Evolutionary conservation across 495 filamentous ascomycete genomes (phyloP).

Genomic region (Penicillium nucicola): DNA sequence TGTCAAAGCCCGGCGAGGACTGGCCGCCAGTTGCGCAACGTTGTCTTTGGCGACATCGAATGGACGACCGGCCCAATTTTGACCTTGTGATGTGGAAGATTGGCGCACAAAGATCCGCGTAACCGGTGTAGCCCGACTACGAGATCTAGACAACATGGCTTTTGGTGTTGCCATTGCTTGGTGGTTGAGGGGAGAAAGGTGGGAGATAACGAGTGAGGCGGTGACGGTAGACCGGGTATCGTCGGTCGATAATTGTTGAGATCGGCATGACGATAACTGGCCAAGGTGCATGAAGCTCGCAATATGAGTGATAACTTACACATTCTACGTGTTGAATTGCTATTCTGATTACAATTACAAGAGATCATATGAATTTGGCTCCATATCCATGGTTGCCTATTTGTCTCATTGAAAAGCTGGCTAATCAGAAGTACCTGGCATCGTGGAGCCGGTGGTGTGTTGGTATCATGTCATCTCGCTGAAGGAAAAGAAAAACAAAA

Average conservation of each 20-base stretch:
- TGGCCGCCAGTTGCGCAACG: constrained; percentile 72
- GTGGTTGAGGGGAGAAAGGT: neutral
- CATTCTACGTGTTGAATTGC: neutral
- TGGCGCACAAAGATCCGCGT: constrained; percentile 2
- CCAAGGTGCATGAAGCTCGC: too few relatives aligned
- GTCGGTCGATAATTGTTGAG: neutral
- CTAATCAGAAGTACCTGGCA: constrained; percentile 5
- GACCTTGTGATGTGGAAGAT: constrained; percentile 15
- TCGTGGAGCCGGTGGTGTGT: constrained; percentile 9
- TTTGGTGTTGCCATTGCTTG: constrained; percentile 8
- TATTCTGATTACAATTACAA: too few relatives aligned
- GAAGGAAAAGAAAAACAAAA: constrained; percentile 9
- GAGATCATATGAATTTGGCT: neutral
- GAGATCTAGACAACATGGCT: constrained; percentile 1
- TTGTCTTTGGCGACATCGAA: constrained; percentile 60
- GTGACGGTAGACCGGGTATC: constrained; percentile 10
- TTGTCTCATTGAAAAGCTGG: neutral
- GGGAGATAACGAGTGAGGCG: constrained; percentile 7
- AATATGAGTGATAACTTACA: neutral
- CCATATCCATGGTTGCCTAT: constrained; percentile 1
- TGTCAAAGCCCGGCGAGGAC: constrained; percentile 75
- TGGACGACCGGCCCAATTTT: constrained; percentile 18
- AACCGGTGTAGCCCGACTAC: neutral
- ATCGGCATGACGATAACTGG: neutral
- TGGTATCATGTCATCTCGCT: constrained; percentile 19